Conservation (phyloP, 148 eudicot species). For the Camellia lanceoleosa region DNA sequence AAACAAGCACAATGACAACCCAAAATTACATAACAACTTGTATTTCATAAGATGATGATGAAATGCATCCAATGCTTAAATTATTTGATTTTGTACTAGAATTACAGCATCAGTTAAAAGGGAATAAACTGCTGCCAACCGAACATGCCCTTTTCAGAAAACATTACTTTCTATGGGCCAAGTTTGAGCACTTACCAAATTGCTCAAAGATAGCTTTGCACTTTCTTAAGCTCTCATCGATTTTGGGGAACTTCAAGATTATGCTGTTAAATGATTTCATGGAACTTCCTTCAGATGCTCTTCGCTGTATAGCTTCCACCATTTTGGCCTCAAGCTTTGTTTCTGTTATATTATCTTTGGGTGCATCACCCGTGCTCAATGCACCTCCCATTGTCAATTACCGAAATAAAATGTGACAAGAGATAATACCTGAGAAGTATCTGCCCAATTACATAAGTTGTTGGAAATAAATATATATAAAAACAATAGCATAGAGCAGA, state of each 20-base stretch:
- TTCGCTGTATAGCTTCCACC: conserved; percentile 66
- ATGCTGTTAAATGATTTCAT: conserved; percentile 76
- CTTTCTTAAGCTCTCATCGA: conserved; percentile 75
- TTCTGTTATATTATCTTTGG: conserved; percentile 40
- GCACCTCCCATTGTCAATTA: conserved; percentile 62
- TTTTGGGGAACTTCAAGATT: conserved; percentile 85
- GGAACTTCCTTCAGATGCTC: conserved; percentile 60
- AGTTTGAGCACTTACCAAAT: conserved; percentile 51
- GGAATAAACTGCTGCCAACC: not conserved
- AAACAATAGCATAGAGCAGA: not conserved
- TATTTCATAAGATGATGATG: not conserved
- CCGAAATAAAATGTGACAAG: not conserved
- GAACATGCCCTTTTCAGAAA: not conserved
- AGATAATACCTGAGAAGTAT: not conserved
- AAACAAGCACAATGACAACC: not conserved
- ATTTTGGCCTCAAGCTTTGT: conserved; percentile 80
- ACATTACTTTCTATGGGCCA: not conserved
- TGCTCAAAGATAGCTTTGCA: conserved; percentile 69
- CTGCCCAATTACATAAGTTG: conserved; percentile 5
- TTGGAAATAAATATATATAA: not conserved
- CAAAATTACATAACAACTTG: not conserved
- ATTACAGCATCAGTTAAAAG: not conserved
- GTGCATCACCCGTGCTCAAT: conserved; percentile 42
- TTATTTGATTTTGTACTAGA: not conserved
- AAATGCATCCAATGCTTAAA: not conserved